These are phyloP conservation scores for Fusarium beomiforme DNA, from an alignment of 2,329 filamentous ascomycete species.

Conservation along the genomic window DNA sequence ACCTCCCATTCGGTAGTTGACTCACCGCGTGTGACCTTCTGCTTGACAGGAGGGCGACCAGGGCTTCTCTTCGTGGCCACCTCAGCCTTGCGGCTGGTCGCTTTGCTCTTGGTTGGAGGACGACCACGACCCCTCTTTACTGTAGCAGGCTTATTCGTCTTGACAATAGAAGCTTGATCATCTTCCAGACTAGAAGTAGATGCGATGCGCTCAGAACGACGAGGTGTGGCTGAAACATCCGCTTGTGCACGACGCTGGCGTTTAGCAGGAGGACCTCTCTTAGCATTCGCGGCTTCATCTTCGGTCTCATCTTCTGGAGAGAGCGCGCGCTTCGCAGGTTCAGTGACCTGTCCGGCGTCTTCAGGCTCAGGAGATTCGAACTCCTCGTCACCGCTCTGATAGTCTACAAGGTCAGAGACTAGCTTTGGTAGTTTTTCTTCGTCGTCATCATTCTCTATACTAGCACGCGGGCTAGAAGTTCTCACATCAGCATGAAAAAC, in stretches of 20 bases:
- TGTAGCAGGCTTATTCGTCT: neutral
- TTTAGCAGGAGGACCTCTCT: slow-evolving; percentile 7
- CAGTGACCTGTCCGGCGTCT: neutral
- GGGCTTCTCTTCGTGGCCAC: neutral
- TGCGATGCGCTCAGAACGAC: slow-evolving; percentile 27
- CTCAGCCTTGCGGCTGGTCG: neutral
- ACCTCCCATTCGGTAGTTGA: slow-evolving; percentile 55
- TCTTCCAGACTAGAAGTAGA: neutral
- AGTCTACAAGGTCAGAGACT: slow-evolving; percentile 17
- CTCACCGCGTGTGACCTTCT: slow-evolving; percentile 19
- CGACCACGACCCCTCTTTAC: slow-evolving; percentile 23
- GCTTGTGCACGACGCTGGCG: slow-evolving; percentile 2
- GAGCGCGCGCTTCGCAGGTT: neutral
- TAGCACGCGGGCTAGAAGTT: slow-evolving; percentile 8
- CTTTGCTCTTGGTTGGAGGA: slow-evolving; percentile 19
- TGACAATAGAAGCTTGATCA: neutral
- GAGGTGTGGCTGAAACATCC: neutral
- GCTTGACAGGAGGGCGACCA: slow-evolving; percentile 2
- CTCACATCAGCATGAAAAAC: neutral
- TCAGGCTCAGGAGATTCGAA: neutral
- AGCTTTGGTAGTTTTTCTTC: slow-evolving; percentile 1
- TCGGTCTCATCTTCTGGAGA: neutral
- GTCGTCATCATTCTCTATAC: slow-evolving; percentile 17
- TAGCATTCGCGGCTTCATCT: neutral
- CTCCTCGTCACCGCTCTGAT: slow-evolving; percentile 7